Base-by-base conservation (phyloP, 495 filamentous ascomycete genomes). In the Hyphodiscus hymeniophilus region DNA sequence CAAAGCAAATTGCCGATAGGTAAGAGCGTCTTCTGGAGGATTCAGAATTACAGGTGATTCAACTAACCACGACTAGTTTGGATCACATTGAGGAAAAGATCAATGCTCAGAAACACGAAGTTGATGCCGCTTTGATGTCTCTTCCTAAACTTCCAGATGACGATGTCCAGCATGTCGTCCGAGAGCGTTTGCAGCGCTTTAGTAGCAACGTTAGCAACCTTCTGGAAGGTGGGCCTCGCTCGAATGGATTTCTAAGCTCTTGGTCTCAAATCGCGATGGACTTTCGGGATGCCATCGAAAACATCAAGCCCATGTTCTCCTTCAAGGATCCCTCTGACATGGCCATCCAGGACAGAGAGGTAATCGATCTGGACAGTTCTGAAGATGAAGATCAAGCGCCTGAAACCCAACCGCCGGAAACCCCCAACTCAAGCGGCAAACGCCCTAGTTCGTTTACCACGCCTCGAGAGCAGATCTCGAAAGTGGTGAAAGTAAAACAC, bases 11-110 rank as follows among this genome's bases (percentile, higher is more conserved):
- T n/a, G 58, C 70, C 3, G 68, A 62, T 23, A 69, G 65, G 74
- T 75, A 60, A 58, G 63, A 20, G 57, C 3, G 7, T 11, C 17
- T 8, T 26, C 1, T 35, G 7, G 23, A 21, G 2, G 4, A 4
- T 38, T 3, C 41, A 7, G n/a, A 24, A 21, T 39, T 13, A 24
- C 24, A 13, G 17, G 7, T 7, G 15, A 8, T 33, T 21, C 41
- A 47, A 40, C 48, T 52, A 31, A 50, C 30, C 17, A 40, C 16
- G 7, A 15, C 15, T 45, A 81, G 75, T 16, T 60, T 88, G 1
- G 83, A 83, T 0, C 60, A 66, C 0, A 79, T 87, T 18, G 75
- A 75, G 28, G 46, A 68, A 0, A 72, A 82, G 42, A 77, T 89
- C 1, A 51, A 75, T 3, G 57, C 63, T 3, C 75, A 73, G 2